Base-by-base conservation (phyloP, 495 filamentous ascomycete species). In the Aspergillus steynii region DNA sequence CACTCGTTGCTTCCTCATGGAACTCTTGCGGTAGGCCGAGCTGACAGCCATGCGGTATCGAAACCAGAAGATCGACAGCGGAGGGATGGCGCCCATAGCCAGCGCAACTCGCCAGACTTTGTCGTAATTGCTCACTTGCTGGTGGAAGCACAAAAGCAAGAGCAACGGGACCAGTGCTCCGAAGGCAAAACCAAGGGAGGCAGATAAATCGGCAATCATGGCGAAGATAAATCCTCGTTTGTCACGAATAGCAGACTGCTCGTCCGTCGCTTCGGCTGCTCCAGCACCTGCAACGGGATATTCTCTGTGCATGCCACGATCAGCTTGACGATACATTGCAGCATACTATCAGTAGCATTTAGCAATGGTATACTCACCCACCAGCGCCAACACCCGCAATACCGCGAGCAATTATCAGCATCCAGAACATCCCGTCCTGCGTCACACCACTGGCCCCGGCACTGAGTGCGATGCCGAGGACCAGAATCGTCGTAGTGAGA, bases 21-120 rank as follows among this genome's bases (percentile, higher is more conserved):
- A 87, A 89, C 69, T 90, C 85, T 72, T 91, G 82, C 10, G 88
- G 87, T 73, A 93, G 84, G 61, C 86, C 71, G 5, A 92, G 78
- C 69, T 85, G 84, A 71, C 63, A 2, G 64, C 65, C 71, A 77
- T 74, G 4, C 71, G 71, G 56, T 72, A 73, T 10, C 74, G 65
- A 62, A 77, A 72, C 68, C 71, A 78, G 65, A 78, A 77, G 37
- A 77, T 68, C 4, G 73, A 73, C 5, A 76, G 65, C 31, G 65
- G 71, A 25, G 64, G 71, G 45, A 71, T 68, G 25, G 63, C 73
- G 28, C 60, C 75, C 69, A 67, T 73, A 49, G 61, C 68, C 32
- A 69, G 63, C 8, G 70, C 70, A 12, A 75, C 68, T 1, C 75
- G 65, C 70, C 74, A 79, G 3, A 77, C 68, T 4, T 61, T 54